Conservation (phyloP, 768 basidiomycete genomes). For the Sporobolomyces roseus region DNA sequence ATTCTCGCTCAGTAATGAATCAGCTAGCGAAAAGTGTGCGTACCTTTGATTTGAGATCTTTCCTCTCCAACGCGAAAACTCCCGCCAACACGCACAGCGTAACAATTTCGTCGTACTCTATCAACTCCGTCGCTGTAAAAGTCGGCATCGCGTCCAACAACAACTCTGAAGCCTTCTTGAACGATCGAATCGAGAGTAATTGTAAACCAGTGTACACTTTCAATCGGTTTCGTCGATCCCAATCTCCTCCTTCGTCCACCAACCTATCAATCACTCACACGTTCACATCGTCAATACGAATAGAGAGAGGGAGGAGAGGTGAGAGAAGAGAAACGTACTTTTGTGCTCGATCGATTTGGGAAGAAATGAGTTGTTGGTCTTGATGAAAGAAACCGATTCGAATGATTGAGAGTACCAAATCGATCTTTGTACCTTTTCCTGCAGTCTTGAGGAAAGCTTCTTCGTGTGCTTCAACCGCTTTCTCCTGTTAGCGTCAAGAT, state of each 20-base stretch:
- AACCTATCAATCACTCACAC: constrained; percentile 57
- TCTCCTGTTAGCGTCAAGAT: constrained; percentile 56
- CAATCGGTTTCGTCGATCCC: constrained; percentile 92
- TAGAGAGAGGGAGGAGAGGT: background rate
- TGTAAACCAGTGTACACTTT: constrained; percentile 93
- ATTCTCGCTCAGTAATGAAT: background rate
- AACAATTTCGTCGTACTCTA: constrained; percentile 86
- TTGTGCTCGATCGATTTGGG: constrained; percentile 73
- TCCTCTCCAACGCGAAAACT: constrained; percentile 68
- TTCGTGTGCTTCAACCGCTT: constrained; percentile 73
- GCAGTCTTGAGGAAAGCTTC: constrained; percentile 85
- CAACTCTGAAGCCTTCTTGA: constrained; percentile 77
- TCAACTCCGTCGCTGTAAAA: constrained; percentile 85
- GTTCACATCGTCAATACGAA: background rate
- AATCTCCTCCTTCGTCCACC: constrained; percentile 93
- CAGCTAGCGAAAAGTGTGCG: background rate
- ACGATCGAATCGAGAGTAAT: constrained; percentile 80
- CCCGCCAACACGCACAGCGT: constrained; percentile 75
- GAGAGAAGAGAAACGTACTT: constrained; percentile 55
- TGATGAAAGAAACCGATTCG: constrained; percentile 86
- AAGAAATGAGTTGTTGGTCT: constrained; percentile 66
- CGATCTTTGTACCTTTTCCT: constrained; percentile 86
- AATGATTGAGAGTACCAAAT: constrained; percentile 81
- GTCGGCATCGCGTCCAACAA: constrained; percentile 88
- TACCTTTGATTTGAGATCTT: constrained; percentile 89